These are phyloP conservation scores for Neckera pumila DNA, from an alignment of 225 moss, liverwort and hornwort genomes.

Conservation along the genomic window DNA sequence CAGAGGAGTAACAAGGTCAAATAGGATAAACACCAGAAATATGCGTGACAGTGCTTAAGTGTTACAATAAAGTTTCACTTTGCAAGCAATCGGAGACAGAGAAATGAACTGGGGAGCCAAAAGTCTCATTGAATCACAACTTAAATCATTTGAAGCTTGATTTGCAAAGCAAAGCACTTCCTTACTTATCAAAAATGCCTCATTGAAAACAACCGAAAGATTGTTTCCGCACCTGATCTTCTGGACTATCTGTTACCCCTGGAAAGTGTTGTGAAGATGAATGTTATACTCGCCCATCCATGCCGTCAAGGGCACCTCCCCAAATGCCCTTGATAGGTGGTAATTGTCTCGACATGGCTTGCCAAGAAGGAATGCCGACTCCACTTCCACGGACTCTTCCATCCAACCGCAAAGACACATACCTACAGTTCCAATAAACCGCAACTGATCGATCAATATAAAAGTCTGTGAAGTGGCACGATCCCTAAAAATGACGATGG, in stretches of 20 bases:
- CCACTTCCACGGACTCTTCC: constrained; percentile 96
- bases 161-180: constrained; percentile 1
- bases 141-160: background rate
- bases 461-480: background rate
- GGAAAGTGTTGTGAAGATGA: background rate
- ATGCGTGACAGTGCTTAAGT: background rate
- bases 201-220: background rate
- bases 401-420: constrained; percentile 84
- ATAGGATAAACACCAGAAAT: background rate
- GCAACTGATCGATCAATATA: background rate
- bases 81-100: background rate
- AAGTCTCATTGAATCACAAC: background rate
- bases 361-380: constrained; percentile 81
- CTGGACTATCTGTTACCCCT: background rate
- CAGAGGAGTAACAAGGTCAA: background rate
- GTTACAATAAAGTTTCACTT: background rate
- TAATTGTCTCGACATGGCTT: constrained; percentile 64
- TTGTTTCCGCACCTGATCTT: background rate
- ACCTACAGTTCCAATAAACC: constrained; percentile 26
- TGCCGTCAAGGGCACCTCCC: constrained; percentile 83
- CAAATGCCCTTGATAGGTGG: constrained; percentile 85
- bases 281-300: constrained; percentile 78
- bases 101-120: background rate
- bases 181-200: background rate
- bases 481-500: background rate